These are phyloP conservation scores for Talaromyces sp. DNA, from an alignment of 2,329 filamentous ascomycete genomes.

Conservation along the genomic window DNA sequence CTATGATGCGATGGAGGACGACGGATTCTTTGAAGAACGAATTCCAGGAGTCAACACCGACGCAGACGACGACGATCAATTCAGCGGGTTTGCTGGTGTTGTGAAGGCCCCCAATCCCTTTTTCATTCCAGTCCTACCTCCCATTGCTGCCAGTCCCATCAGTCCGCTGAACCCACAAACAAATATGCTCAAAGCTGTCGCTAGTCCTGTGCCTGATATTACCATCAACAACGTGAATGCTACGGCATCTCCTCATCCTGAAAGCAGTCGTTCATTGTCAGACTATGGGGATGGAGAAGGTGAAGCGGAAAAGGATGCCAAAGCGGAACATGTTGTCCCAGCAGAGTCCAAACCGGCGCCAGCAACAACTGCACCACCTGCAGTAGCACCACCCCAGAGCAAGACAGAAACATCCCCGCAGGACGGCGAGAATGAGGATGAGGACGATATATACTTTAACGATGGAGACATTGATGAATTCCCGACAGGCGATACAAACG, in stretches of 20 bases:
- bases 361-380: background rate
- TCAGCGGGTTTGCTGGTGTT: slow-evolving; percentile 21
- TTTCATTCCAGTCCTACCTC: slow-evolving; percentile 30
- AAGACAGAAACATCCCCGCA: background rate
- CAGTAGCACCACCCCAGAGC: background rate
- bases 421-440: slow-evolving; percentile 24
- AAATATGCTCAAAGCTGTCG: background rate
- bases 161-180: slow-evolving; percentile 18
- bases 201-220: background rate
- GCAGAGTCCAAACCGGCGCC: background rate
- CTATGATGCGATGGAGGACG: slow-evolving; percentile 39
- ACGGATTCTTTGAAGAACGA: slow-evolving; percentile 40
- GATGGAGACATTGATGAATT: slow-evolving; percentile 43
- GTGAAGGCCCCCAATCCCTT: slow-evolving; percentile 26
- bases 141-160: slow-evolving; percentile 29
- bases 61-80: slow-evolving; percentile 33
- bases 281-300: slow-evolving; percentile 1
- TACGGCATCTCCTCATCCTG: background rate
- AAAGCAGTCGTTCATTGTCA: background rate
- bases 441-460: slow-evolving; percentile 44
- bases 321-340: background rate
- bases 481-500: slow-evolving; percentile 22
- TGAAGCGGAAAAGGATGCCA: background rate
- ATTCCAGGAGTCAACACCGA: slow-evolving; percentile 46
- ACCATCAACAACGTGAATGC: background rate